Evolutionary conservation across 2,329 filamentous ascomycete species (phyloP), one percentile per base, ranked within the genome.

Genomic region (Cladosporium sp.): DNA sequence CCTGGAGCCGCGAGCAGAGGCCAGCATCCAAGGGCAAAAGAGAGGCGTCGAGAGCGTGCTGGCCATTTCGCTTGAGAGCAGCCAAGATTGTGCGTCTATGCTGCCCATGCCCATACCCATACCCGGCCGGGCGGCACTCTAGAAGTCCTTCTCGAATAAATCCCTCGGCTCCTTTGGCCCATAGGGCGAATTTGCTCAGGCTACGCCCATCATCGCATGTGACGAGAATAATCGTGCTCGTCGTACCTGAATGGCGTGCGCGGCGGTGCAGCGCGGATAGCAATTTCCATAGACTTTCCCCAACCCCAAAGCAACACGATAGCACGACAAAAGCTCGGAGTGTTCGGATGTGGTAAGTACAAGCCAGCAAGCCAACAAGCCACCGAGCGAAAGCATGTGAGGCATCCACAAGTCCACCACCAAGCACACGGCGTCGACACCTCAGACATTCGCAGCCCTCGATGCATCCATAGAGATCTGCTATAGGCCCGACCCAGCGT

Each of bases 121-220:
- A 48, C 45, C 22, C 45, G 45, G 36, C 38, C 45, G 15, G 27
- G 22, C 45, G 45, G 45, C 45, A 48, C 45, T 27, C 45, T 48
- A 48, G 36, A 40, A 27, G 20, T 18, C 4, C 29, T 25, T 46
- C 35, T 32, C 25, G 22, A 27, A 27, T 4, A 38, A 16, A 9
- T 27, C 25, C 20, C 22, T 30, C 42, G 42, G 30, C 29, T 46
- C 43, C 43, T 46, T 38, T 46, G 15, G 33, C 32, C 43, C 22
- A 46, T 46, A 46, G 43, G 43, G 43, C 43, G 5, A 35, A 35
- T n/a, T n/a, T n/a, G n/a, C n/a, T n/a, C n/a, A n/a, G n/a, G n/a
- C n/a, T n/a, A n/a, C n/a, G n/a, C n/a, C n/a, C n/a, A n/a, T n/a
- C n/a, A n/a, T n/a, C n/a, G 22, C 22, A 27, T 27, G 22, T 27